Evolutionary conservation across 1,284 basidiomycete species (phyloP).

Genomic region (Neolentinus lepideus): DNA sequence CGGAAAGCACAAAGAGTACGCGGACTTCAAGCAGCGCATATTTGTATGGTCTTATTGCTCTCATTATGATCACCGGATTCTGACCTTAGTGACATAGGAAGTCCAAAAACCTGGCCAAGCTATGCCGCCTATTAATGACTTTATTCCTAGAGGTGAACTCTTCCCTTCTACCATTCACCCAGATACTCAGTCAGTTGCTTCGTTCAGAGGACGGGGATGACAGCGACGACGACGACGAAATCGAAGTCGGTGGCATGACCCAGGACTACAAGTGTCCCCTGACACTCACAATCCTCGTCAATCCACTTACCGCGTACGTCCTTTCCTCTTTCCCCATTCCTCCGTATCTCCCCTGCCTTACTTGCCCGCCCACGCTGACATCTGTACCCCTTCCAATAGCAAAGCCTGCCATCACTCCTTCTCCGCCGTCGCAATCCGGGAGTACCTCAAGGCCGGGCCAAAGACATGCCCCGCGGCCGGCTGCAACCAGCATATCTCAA

Average conservation of each 20-base stretch:
- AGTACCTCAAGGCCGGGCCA: conserved; percentile 34
- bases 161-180: not conserved
- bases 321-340: not conserved
- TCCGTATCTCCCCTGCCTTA: not conserved
- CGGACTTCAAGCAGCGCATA: conserved; percentile 55
- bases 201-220: conserved; percentile 65
- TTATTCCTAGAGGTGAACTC: conserved; percentile 59
- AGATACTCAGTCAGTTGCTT: conserved; percentile 3
- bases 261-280: conserved; percentile 81
- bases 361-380: too few relatives aligned
- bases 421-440: conserved; percentile 52
- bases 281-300: conserved; percentile 50
- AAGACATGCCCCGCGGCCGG: conserved; percentile 65
- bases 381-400: too few relatives aligned
- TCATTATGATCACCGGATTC: not conserved
- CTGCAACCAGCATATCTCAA: conserved; percentile 49
- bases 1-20: conserved; percentile 53
- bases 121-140: conserved; percentile 72
- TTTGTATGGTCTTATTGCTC: conserved; percentile 45
- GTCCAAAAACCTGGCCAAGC: conserved; percentile 54
- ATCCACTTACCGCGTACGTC: conserved; percentile 73
- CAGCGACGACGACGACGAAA: conserved; percentile 72
- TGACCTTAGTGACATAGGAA: conserved; percentile 36
- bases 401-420: conserved; percentile 66
- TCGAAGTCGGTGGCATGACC: conserved; percentile 76